These are phyloP conservation scores for Lipomyces yamanashiensis DNA, from an alignment of 805 yeast species.

Conservation along the genomic window DNA sequence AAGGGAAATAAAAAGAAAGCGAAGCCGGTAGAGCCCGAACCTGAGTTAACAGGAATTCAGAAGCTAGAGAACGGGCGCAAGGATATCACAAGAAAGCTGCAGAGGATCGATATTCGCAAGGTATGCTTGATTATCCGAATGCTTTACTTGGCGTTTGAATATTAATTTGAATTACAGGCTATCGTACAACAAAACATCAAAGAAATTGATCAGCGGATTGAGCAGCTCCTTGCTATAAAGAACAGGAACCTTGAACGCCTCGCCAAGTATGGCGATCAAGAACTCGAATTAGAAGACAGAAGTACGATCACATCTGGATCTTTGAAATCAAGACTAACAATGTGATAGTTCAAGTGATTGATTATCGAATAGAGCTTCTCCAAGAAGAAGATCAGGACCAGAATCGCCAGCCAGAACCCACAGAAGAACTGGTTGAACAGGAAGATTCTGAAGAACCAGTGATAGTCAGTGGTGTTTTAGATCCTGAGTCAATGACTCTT, in stretches of 20 bases:
- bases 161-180: slow-evolving; percentile 17
- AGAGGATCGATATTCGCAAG: slow-evolving; percentile 30
- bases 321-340: background rate
- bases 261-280: slow-evolving; percentile 32
- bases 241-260: slow-evolving; percentile 20
- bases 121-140: background rate
- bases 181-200: slow-evolving; percentile 27
- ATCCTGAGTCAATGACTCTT: slow-evolving; percentile 27
- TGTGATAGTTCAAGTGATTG: slow-evolving; percentile 28
- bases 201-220: slow-evolving; percentile 32
- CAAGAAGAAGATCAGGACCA: slow-evolving; percentile 32
- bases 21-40: slow-evolving; percentile 12
- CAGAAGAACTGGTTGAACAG: background rate
- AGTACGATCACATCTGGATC: slow-evolving; percentile 11
- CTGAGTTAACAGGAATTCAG: slow-evolving; percentile 29
- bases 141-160: background rate
- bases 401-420: background rate
- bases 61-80: slow-evolving; percentile 21
- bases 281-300: slow-evolving; percentile 30
- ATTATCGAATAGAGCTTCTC: slow-evolving; percentile 35
- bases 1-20: slow-evolving; percentile 12
- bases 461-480: slow-evolving; percentile 10
- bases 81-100: slow-evolving; percentile 26
- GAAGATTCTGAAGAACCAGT: slow-evolving; percentile 12
- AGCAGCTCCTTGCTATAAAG: slow-evolving; percentile 20